Evolutionary conservation across 345 rosid genomes (phyloP), one percentile per base, ranked within the genome.

Genomic region (Schrenkiella parvula): DNA sequence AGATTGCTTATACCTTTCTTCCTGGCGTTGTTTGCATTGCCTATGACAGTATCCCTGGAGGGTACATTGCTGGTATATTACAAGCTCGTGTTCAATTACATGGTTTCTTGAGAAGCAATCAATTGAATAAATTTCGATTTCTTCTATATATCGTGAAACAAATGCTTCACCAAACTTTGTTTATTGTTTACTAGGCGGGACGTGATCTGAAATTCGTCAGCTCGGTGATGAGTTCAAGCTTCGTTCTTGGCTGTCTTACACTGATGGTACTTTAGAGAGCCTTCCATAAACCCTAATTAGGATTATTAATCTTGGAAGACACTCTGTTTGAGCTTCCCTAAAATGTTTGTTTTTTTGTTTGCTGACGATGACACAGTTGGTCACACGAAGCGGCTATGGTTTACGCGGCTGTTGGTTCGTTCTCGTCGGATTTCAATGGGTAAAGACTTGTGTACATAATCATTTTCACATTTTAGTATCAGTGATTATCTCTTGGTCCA

Each of bases 361-460:
- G 60, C 41, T 74, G 67, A 29, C 44, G 46, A 31, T 18, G 44
- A 60, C 32, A 52, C 86, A 88, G 97, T 17, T 84, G 11, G 82
- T 81, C 68, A 82, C 80, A 50, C 73, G 80, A 46, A 80, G 70
- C 51, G 92, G 95, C 15, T 83, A 56, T 22, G 95, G 97, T 51
- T 78, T 89, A 78, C 38, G 78, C 32, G 91, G 89, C 70, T 87
- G 88, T 78, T 91, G 95, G 97, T 81, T 55, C 12, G 77, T 80
- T n/a, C 87, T 86, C 18, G 78, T 84, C 5, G 92, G 87, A 55
- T 91, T 91, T 66, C 97, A 84, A 66, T 89, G 88, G 97, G 97
- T 89, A 87, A 81, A 80, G n/a, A 47, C 23, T 57, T 23, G 17
- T 41, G 9, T 18, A 31, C 70, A 72, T 19, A 6, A 12, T 11